Evolutionary conservation across 2,329 filamentous ascomycete species (phyloP).

Genomic region (Fusarium floridanum): DNA sequence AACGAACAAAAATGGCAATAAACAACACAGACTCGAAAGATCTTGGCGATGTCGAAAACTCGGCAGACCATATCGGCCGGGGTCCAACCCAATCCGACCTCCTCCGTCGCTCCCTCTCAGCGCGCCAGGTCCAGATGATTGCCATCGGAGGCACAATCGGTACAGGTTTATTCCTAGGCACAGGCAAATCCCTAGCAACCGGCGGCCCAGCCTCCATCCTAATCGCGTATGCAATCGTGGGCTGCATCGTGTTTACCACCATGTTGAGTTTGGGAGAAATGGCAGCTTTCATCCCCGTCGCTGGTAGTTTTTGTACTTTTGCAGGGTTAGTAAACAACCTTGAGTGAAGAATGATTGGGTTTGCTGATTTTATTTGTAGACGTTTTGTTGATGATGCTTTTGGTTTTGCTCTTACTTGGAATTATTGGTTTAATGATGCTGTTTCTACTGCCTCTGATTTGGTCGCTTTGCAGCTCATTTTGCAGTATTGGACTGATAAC

Average conservation of each 20-base stretch:
- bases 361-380: conserved; percentile 17
- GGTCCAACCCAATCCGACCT: conserved; percentile 55
- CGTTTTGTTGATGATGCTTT: conserved; percentile 67
- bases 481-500: conserved; percentile 72
- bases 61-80: conserved; percentile 2
- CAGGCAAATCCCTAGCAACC: conserved; percentile 69
- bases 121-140: conserved; percentile 77
- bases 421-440: conserved; percentile 77
- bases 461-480: conserved; percentile 64
- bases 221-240: conserved; percentile 68
- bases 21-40: conserved; percentile 32
- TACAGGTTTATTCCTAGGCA: conserved; percentile 73
- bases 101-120: conserved; percentile 67
- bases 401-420: conserved; percentile 69
- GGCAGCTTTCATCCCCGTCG: conserved; percentile 65
- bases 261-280: conserved; percentile 73
- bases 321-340: conserved; percentile 48
- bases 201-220: conserved; percentile 72
- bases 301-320: conserved; percentile 68
- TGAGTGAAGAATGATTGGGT: background rate
- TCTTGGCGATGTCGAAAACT: conserved; percentile 37
- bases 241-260: conserved; percentile 69
- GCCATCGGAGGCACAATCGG: conserved; percentile 72
- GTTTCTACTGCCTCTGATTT: conserved; percentile 67
- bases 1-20: background rate